Conservation (phyloP, 2,329 filamentous ascomycete species). For the Neurospora sp. region DNA sequence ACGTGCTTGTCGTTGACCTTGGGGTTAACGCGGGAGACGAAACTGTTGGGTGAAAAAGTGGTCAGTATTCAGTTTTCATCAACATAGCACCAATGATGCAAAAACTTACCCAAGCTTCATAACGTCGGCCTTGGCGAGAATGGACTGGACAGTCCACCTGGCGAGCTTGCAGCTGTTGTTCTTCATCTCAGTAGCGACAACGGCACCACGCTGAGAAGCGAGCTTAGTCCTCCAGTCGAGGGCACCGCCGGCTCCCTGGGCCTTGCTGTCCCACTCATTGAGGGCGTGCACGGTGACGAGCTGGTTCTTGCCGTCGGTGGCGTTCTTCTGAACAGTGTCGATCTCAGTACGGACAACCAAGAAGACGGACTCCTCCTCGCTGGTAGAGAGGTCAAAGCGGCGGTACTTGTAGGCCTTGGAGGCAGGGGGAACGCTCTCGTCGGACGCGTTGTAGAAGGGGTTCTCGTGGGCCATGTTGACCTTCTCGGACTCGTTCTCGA, state of each 20-base stretch:
- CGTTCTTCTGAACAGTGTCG: slow-evolving; percentile 92
- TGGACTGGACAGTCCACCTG: slow-evolving; percentile 93
- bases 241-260: slow-evolving; percentile 86
- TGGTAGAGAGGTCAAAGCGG: slow-evolving; percentile 88
- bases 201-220: slow-evolving; percentile 86
- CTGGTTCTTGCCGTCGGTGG: slow-evolving; percentile 83
- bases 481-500: slow-evolving; percentile 69
- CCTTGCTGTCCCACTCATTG: slow-evolving; percentile 98
- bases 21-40: slow-evolving; percentile 89
- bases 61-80: slow-evolving; percentile 18
- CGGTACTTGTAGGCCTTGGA: slow-evolving; percentile 99
- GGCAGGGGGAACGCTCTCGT: slow-evolving; percentile 87
- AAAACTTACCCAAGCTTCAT: slow-evolving; percentile 87
- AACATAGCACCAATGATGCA: not conserved
- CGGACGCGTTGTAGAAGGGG: slow-evolving; percentile 91
- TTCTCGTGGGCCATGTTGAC: slow-evolving; percentile 80
- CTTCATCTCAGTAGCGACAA: slow-evolving; percentile 99
- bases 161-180: slow-evolving; percentile 99
- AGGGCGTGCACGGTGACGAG: slow-evolving; percentile 87
- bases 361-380: slow-evolving; percentile 89
- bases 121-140: slow-evolving; percentile 90
- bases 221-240: slow-evolving; percentile 97
- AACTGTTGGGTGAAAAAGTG: slow-evolving; percentile 40
- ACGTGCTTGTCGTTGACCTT: slow-evolving; percentile 90
- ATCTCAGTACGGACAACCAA: slow-evolving; percentile 90